A percentile compares a stretch with the other conserved stretches of the same genome.
These are phyloP conservation scores for Arxiozyma heterogenica DNA, from an alignment of 1,139 yeast genomes.

Conservation along the genomic window DNA sequence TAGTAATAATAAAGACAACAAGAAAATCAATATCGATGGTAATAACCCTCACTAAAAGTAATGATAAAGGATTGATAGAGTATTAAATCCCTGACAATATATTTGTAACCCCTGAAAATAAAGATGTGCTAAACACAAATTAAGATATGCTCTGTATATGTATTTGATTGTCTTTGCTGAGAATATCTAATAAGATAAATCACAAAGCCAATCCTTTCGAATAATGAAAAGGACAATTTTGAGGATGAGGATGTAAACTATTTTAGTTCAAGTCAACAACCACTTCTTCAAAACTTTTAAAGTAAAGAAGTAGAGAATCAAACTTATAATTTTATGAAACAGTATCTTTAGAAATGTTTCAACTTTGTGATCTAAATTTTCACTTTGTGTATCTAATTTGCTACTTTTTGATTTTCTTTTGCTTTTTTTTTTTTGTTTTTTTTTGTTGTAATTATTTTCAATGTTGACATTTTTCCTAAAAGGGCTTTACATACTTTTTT, in stretches of 20 bases:
- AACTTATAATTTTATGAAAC: not conserved
- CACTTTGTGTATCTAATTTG: not conserved
- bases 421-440: not conserved
- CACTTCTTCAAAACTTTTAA: not conserved
- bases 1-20: too few species aligned
- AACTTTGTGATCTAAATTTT: conserved; percentile 1
- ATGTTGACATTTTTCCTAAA: conserved; percentile 1
- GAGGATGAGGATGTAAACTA: not conserved
- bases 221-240: not conserved
- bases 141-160: not conserved
- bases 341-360: not conserved
- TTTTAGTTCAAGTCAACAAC: not conserved
- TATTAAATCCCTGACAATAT: not conserved
- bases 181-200: too few species aligned
- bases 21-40: not conserved
- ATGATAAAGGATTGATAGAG: too few species aligned
- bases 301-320: not conserved
- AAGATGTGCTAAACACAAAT: too few species aligned
- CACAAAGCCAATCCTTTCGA: not conserved
- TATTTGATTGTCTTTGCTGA: not conserved
- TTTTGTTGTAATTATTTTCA: not conserved
- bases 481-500: not conserved
- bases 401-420: not conserved
- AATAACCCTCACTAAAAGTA: not conserved
- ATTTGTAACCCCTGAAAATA: not conserved